Base-by-base conservation (phyloP, 139 green algal species). In the Zygnema circumcarinatum region DNA sequence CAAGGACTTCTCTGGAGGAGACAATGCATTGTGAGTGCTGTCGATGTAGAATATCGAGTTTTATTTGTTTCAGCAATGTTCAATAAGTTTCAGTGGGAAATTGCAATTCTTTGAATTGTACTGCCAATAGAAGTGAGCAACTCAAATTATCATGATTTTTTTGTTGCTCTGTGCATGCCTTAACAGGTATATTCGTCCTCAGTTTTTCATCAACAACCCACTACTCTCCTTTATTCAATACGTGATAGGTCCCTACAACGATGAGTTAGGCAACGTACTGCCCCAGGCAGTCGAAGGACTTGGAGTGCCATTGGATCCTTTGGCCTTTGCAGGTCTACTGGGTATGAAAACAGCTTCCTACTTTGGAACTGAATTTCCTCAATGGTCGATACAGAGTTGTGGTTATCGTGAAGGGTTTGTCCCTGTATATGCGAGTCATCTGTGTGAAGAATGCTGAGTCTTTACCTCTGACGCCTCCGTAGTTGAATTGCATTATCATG, bases 211-310 rank as follows among this genome's bases (percentile, higher is more conserved):
- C 0, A 41, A 41, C 56, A 90, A 90, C n/a, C 36, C 67, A 0
- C 76, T 90, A 1, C 79, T 90, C 0, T 88, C 78, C 40, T 90
- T 90, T 79, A 20, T 90, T 2, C 85, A 90, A 67, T 88, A 90
- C 52, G 47, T 90, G 22, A 90, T 90, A n/a, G 85, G 85, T n/a
- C 85, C 85, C 16, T 90, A 90, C 78, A 40, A 38, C 32, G 76
- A 90, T 32, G 85, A 90, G 32, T 69, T 90, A 20, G 85, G 85
- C 85, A 90, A 90, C 31, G 85, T 90, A 25, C 83, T 90, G 31
- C 85, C 85, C 1, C 56, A 90, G 2, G 85, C 85, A 32, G 79
- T 88, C 3, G 35, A 56, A 2, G 85, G 79, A 22, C 3, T 90
- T 1, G 85, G 85, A 21, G 76, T 90, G 11, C 85, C 85, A 0